These are phyloP conservation scores for Zygosaccharomyces pseudobailii DNA, from an alignment of 1,139 yeast species.

Conservation along the genomic window DNA sequence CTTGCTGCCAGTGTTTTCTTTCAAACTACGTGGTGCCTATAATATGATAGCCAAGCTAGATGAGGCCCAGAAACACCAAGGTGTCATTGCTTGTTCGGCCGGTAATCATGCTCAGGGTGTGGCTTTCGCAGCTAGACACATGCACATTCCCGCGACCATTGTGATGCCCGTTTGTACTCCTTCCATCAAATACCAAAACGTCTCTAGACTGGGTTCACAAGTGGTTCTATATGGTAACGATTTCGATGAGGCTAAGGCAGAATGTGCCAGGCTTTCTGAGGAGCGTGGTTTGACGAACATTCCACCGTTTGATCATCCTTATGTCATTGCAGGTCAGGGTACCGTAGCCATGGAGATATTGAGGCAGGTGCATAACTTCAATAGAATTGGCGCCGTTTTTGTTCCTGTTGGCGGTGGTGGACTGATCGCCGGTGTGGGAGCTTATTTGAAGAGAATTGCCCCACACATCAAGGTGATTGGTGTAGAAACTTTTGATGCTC, in stretches of 20 bases:
- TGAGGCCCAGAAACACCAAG: conserved; percentile 62
- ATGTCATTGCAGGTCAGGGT: conserved; percentile 99
- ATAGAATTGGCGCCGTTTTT: conserved; percentile 79
- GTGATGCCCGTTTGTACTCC: conserved; percentile 99
- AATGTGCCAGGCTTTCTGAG: conserved; percentile 66
- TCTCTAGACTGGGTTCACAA: conserved; percentile 85
- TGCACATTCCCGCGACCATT: conserved; percentile 88
- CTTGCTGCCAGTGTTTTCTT: conserved; percentile 87
- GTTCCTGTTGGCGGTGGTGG: conserved; percentile 99
- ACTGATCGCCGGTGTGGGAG: conserved; percentile 81
- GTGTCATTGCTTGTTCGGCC: conserved; percentile 97
- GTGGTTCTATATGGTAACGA: conserved; percentile 92
- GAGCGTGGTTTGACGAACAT: conserved; percentile 77
- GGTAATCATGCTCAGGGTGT: conserved; percentile 99
- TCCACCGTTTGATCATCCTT: conserved; percentile 97
- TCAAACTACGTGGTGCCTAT: conserved; percentile 95
- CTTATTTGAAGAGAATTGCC: conserved; percentile 90
- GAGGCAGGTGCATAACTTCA: conserved; percentile 65
- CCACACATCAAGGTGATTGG: conserved; percentile 95
- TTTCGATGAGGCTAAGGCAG: conserved; percentile 87
- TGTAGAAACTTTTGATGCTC: conserved; percentile 94
- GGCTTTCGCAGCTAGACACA: conserved; percentile 79
- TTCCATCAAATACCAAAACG: conserved; percentile 85
- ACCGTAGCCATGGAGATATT: conserved; percentile 91
- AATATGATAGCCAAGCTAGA: conserved; percentile 90